Percentiles rank a stretch among this genome's conserved stretches.
Evolutionary conservation across 2,329 filamentous ascomycete genomes (phyloP).

Genomic region (Gaeumannomyces tritici): DNA sequence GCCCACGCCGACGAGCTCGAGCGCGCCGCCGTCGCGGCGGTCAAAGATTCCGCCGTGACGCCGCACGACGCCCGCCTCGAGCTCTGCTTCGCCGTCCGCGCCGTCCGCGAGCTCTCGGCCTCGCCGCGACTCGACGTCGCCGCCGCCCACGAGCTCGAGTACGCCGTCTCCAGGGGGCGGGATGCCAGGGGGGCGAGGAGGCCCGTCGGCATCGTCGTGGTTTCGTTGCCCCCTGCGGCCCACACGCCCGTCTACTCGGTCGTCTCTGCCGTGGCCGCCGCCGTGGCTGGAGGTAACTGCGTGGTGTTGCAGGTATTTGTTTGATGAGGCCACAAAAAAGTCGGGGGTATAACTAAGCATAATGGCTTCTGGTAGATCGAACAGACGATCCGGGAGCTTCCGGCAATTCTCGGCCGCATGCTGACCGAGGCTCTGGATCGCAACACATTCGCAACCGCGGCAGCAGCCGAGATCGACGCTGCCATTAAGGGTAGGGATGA

Average conservation of each 20-base stretch:
- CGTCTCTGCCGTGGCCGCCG: slow-evolving; percentile 20
- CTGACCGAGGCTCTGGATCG: slow-evolving; percentile 14
- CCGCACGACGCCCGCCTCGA: slow-evolving; percentile 21
- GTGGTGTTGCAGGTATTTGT: slow-evolving; percentile 20
- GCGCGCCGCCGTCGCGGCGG: slow-evolving; percentile 17
- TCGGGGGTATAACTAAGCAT: no score
- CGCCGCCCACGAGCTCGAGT: slow-evolving; percentile 18
- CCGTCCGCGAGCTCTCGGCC: slow-evolving; percentile 18
- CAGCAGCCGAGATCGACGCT: neutral
- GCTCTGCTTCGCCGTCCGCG: slow-evolving; percentile 18
- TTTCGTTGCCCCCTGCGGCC: slow-evolving; percentile 12
- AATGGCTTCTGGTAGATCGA: neutral
- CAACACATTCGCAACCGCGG: slow-evolving; percentile 13
- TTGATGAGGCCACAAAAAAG: slow-evolving; percentile 10
- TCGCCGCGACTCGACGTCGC: slow-evolving; percentile 13
- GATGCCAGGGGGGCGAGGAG: slow-evolving; percentile 13
- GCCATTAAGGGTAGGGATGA: neutral
- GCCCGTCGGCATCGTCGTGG: slow-evolving; percentile 16
- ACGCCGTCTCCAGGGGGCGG: slow-evolving; percentile 15
- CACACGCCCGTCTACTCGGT: slow-evolving; percentile 22
- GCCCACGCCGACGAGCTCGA: slow-evolving; percentile 17
- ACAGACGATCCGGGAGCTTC: slow-evolving; percentile 9
- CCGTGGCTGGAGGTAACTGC: slow-evolving; percentile 25
- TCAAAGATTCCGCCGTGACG: slow-evolving; percentile 17
- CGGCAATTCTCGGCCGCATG: slow-evolving; percentile 12